Conservation (phyloP, 2,329 filamentous ascomycete species). For the Aureobasidium uvarum region DNA sequence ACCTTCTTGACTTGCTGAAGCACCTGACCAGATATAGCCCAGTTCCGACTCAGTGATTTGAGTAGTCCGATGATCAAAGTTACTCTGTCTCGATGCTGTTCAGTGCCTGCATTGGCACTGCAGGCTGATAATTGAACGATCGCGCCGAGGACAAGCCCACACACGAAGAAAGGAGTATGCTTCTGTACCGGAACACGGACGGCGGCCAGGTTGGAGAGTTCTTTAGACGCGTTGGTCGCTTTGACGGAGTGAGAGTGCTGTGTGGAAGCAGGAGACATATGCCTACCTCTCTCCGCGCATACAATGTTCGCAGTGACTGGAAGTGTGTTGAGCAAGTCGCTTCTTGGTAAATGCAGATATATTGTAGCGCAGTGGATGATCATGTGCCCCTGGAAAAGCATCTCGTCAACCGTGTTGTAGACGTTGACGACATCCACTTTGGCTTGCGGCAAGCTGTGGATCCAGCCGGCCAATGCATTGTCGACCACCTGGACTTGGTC, state of each 20-base stretch:
- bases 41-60: constrained; percentile 64
- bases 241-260: constrained; percentile 71
- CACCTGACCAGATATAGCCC: constrained; percentile 69
- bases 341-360: constrained; percentile 75
- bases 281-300: constrained; percentile 47
- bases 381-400: constrained; percentile 90
- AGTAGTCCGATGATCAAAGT: constrained; percentile 75
- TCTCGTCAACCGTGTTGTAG: constrained; percentile 74
- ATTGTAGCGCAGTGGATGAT: constrained; percentile 65
- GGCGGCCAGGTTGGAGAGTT: constrained; percentile 71
- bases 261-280: constrained; percentile 52
- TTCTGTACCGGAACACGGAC: constrained; percentile 66
- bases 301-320: constrained; percentile 51
- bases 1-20: constrained; percentile 72
- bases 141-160: constrained; percentile 72
- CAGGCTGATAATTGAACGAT: constrained; percentile 81
- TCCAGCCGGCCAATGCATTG: constrained; percentile 69
- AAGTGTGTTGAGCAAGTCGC: constrained; percentile 64
- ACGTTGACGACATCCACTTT: constrained; percentile 69
- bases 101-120: constrained; percentile 57
- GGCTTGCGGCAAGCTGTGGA: constrained; percentile 69
- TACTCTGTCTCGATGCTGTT: constrained; percentile 65
- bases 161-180: constrained; percentile 83
- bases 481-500: constrained; percentile 57
- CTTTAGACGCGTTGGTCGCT: constrained; percentile 73